Evolutionary conservation across 352 stramenopile genomes (phyloP), one percentile per base, ranked within the genome.

Genomic region (Phytophthora tubulina): DNA sequence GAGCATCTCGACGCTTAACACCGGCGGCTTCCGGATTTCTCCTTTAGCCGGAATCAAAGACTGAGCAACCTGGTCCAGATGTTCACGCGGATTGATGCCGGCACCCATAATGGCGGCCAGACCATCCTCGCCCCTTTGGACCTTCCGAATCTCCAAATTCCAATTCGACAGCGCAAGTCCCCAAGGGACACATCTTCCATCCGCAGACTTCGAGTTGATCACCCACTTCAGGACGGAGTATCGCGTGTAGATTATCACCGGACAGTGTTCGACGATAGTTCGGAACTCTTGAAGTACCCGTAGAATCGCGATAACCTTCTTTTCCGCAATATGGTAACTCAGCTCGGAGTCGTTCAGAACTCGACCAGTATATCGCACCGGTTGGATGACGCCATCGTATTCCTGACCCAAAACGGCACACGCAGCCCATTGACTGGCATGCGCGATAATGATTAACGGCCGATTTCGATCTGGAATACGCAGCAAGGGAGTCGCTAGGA

Each of bases 151-250:
- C 3, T 69, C 61, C 33, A 62, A 9, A 1, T 27, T n/a, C 51
- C 51, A 70, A 2, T 49, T 8, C 4, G 60, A 61, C 33, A 61
- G 33, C 8, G 32, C 15, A 3, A 58, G 6, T 13, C 62, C 52
- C 62, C 51, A 58, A 1, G 48, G 39, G 7, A 63, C 5, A 31
- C 13, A 17, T 4, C 51, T 8, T 1, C 51, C 35, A 17, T 63
- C 62, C 1, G 42, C 62, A 1, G 42, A 44, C 1, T 52, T 56
- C 2, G 51, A 70, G 2, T n/a, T 55, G 6, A 70, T 14, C 0
- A 64, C 13, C 52, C 53, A 68, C 39, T 42, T 68, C 41, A 68
- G 32, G 1, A 62, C 61, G 0, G 53, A 54, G 13, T 70, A 70
- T 6, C 63, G 1, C 1, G 63, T 59, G 31, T 60, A 59, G 0